These are phyloP conservation scores for Asterella californica DNA, from an alignment of 225 moss, liverwort and hornwort genomes.

Conservation along the genomic window DNA sequence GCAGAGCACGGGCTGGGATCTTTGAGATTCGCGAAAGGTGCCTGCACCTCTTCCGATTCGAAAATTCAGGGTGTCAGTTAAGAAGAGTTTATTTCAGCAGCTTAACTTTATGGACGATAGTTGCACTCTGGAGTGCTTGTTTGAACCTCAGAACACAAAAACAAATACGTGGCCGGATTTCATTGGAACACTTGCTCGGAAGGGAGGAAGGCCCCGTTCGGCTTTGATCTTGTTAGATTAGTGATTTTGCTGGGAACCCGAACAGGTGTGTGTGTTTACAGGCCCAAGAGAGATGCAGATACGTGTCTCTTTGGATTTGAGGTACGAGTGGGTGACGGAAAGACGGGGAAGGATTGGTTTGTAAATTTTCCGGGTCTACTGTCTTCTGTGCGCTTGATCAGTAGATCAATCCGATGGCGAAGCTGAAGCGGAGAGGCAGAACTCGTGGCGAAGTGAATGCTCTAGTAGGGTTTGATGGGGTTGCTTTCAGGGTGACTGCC, in stretches of 20 bases:
- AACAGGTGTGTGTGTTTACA: conserved; percentile 6
- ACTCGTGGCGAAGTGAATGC: not conserved
- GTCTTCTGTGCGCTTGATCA: not conserved
- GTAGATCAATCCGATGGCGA: not conserved
- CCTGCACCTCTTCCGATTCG: not conserved
- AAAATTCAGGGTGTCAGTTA: not conserved
- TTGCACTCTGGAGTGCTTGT: not conserved
- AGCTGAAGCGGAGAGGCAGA: conserved; percentile 9
- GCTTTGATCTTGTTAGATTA: not conserved
- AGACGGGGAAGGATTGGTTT: not conserved
- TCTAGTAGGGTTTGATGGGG: conserved; percentile 1
- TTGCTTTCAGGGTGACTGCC: conserved; percentile 22
- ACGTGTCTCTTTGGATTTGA: conserved; percentile 12
- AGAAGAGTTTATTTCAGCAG: not conserved
- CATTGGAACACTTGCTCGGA: not conserved
- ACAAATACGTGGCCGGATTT: not conserved
- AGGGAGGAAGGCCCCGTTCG: not conserved
- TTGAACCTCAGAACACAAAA: not conserved
- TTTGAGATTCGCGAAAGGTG: not conserved
- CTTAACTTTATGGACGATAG: not conserved
- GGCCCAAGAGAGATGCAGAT: conserved; percentile 9
- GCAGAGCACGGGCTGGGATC: not conserved
- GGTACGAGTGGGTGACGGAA: not conserved
- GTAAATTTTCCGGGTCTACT: not conserved
- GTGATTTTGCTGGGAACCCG: not conserved